phyloP scores from a whole-genome alignment of 371 early-diverging fungal species.

The Mucor circinelloides region DNA sequence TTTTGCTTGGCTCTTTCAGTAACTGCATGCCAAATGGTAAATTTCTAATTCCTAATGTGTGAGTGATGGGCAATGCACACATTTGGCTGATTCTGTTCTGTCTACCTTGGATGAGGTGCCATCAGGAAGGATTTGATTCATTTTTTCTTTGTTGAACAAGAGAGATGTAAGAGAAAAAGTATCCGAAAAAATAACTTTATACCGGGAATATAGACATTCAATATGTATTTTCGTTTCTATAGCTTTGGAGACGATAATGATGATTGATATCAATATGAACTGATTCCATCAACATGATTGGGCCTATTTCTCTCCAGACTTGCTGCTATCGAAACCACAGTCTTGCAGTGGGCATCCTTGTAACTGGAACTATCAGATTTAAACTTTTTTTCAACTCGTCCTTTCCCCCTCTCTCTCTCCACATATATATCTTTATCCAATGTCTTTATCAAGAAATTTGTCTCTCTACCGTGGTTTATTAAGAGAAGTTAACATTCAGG shows the following conservation, averaged over 20 bases:
- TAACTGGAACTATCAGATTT: background rate
- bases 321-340: background rate
- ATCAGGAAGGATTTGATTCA: background rate
- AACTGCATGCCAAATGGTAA: background rate
- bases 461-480: slow-evolving; percentile 40
- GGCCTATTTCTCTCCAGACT: background rate
- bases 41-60: background rate
- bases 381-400: background rate
- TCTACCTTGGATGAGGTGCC: background rate
- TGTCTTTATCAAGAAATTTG: slow-evolving; percentile 22
- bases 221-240: background rate
- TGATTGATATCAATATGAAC: background rate
- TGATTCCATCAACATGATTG: background rate
- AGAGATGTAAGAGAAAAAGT: background rate
- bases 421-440: background rate
- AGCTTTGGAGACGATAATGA: background rate
- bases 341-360: background rate
- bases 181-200: background rate
- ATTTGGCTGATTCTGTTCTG: background rate
- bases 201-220: background rate
- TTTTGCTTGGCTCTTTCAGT: background rate
- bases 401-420: background rate
- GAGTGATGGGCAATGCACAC: background rate
- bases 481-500: slow-evolving; percentile 47
- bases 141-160: background rate